Conservation (phyloP, 192 early-diverging fungal species). For the Coemansia sp. region DNA sequence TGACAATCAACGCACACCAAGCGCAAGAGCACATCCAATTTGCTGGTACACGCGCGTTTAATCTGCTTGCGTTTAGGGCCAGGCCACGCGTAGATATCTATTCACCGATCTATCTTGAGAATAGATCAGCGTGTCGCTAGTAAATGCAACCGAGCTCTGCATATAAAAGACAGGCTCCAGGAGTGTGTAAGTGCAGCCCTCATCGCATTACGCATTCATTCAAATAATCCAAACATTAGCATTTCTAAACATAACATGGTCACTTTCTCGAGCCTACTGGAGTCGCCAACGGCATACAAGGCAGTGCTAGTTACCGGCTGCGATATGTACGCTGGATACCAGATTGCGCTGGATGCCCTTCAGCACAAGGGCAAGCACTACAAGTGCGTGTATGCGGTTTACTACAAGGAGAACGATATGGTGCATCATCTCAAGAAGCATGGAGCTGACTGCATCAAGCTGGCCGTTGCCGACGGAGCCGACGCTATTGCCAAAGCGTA, state of each 20-base stretch:
- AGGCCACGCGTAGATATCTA: not conserved
- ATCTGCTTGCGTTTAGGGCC: not conserved
- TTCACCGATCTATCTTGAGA: not conserved
- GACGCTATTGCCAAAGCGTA: slow-evolving; percentile 34
- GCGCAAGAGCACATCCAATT: not conserved
- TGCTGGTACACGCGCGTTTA: not conserved
- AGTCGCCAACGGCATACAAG: slow-evolving; percentile 20
- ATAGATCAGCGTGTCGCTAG: not conserved
- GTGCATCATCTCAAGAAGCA: slow-evolving; percentile 35
- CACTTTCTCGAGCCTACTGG: slow-evolving; percentile 34
- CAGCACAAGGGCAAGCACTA: slow-evolving; percentile 32
- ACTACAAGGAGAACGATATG: slow-evolving; percentile 38
- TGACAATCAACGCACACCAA: not conserved
- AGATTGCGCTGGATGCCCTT: slow-evolving; percentile 27
- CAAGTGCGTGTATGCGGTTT: slow-evolving; percentile 23
- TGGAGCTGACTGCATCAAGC: slow-evolving; percentile 25
- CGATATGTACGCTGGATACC: slow-evolving; percentile 42
- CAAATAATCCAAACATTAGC: not conserved
- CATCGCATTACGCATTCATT: not conserved
- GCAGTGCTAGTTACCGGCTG: slow-evolving; percentile 42
- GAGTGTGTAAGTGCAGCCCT: not conserved
- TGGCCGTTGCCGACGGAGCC: slow-evolving; percentile 25
- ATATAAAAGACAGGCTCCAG: not conserved
- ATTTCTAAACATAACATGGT: slow-evolving; percentile 16
- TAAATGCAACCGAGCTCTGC: not conserved